phyloP scores from a whole-genome alignment of 257 asterid species.

The Hygrophila difformis region DNA sequence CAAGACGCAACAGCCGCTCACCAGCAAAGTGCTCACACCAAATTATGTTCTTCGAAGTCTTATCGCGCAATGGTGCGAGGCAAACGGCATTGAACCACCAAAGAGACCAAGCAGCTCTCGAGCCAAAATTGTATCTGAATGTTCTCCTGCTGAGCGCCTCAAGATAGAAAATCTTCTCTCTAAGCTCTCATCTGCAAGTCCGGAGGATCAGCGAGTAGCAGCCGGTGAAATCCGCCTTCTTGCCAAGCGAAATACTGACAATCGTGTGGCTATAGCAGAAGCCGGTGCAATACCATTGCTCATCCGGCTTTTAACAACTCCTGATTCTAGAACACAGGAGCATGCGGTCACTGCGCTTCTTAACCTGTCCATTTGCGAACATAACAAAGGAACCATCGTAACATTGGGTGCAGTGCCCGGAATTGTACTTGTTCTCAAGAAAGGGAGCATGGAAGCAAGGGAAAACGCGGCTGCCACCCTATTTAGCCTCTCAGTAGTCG shows the following conservation, averaged over 20 bases:
- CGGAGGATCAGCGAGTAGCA: constrained; percentile 78
- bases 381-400: too few species aligned
- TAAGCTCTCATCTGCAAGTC: constrained; percentile 65
- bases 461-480: constrained; percentile 13
- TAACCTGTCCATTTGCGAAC: too few species aligned
- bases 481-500: too few species aligned
- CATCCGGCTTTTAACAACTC: constrained; percentile 57
- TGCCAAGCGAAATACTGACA: constrained; percentile 89
- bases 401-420: too few species aligned
- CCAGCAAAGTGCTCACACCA: constrained; percentile 69
- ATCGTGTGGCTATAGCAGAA: constrained; percentile 92
- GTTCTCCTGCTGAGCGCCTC: constrained; percentile 61
- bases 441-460: constrained; percentile 32
- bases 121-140: constrained; percentile 25
- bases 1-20: constrained; percentile 81
- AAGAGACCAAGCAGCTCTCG: constrained; percentile 39
- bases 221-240: constrained; percentile 95
- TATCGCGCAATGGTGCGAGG: constrained; percentile 93
- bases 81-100: constrained; percentile 82
- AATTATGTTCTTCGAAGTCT: constrained; percentile 96
- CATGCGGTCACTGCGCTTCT: too few species aligned
- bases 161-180: constrained; percentile 57
- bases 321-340: constrained; percentile 88
- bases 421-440: too few species aligned
- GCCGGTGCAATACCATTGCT: constrained; percentile 92